phyloP scores from a whole-genome alignment of 352 stramenopile genomes.

The Saprolegnia diclina region DNA sequence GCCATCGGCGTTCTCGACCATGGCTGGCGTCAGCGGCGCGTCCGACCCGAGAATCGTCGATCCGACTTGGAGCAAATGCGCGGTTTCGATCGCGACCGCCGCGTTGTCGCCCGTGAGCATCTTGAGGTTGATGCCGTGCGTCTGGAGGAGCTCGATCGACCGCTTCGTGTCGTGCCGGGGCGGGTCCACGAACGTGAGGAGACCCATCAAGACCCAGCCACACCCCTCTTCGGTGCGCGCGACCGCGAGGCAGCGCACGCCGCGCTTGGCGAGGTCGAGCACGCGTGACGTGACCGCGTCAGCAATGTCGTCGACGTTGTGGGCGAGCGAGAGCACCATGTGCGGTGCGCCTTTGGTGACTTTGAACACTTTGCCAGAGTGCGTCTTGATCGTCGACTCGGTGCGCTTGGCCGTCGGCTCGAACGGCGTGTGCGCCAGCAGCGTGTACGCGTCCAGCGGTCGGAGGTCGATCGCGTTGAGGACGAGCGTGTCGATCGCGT shows the following conservation, averaged over 20 bases:
- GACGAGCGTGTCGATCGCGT: constrained; percentile 91
- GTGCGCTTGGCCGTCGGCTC: constrained; percentile 88
- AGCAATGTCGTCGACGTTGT: constrained; percentile 70
- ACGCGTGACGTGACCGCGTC: constrained; percentile 85
- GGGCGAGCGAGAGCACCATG: constrained; percentile 82
- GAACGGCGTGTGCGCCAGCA: constrained; percentile 79
- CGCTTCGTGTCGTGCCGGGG: constrained; percentile 91
- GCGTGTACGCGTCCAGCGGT: constrained; percentile 76
- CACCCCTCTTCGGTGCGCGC: constrained; percentile 64
- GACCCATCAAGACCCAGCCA: constrained; percentile 90
- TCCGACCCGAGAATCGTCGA: constrained; percentile 81
- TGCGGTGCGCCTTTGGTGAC: constrained; percentile 93
- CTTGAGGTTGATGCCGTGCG: constrained; percentile 93
- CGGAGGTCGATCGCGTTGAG: constrained; percentile 81
- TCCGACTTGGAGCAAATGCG: constrained; percentile 87
- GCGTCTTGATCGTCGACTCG: constrained; percentile 83
- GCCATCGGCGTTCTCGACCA: constrained; percentile 84
- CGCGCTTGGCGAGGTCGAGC: constrained; percentile 80
- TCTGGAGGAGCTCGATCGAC: constrained; percentile 88
- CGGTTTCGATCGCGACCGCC: constrained; percentile 91
- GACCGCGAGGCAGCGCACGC: constrained; percentile 86
- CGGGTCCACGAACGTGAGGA: constrained; percentile 95
- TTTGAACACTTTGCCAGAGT: constrained; percentile 82
- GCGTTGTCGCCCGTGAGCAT: constrained; percentile 96
- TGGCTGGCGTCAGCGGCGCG: constrained; percentile 46